Evolutionary conservation across 345 rosid species (phyloP), one percentile per base, ranked within the genome.

Genomic region (Gossypium sturtianum): DNA sequence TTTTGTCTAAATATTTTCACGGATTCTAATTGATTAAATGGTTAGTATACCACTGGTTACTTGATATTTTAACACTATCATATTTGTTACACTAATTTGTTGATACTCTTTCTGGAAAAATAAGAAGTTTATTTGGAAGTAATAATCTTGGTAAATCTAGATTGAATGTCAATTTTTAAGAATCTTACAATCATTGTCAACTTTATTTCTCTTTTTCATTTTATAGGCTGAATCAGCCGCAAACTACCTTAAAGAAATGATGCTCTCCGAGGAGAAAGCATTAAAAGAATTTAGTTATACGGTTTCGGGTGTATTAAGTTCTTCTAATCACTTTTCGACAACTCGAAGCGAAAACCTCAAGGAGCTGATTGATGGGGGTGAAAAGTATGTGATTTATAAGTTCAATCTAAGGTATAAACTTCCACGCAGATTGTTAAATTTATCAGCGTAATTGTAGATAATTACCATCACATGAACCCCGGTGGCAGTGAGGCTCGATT

Each of bases 221-320:
- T 76, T 75, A 29, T 73, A 87, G 91, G 83, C 77, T 51, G 82
- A 73, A 19, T 56, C 78, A 76, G 85, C 81, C 65, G 34, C 74
- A 44, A 87, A 87, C 74, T 77, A 74, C 80, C 86, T 87, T 22
- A 80, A 84, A 80, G 93, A 86, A 76, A 68, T 82, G 65, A 80
- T 90, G 51, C 84, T 53, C 19, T 76, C 83, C 61, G 97, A 92
- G 77, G 81, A 81, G 77, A 79, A 53, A 79, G 85, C 77, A 12
- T 78, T 83, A 47, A 76, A 79, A 2, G 85, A 85, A 73, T 76
- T 72, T 52, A 72, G 85, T 66, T 81, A 89, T 75, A 76, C 89
- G n/a, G 94, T 91, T 78, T 85, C 88, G 41, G 85, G 93, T 66
- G 82, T 92, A 65, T 73, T 94, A 82, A 84, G 81, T 79, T 90